phyloP scores from a whole-genome alignment of 768 basidiomycete genomes.

The Cystobasidium tubakii region DNA sequence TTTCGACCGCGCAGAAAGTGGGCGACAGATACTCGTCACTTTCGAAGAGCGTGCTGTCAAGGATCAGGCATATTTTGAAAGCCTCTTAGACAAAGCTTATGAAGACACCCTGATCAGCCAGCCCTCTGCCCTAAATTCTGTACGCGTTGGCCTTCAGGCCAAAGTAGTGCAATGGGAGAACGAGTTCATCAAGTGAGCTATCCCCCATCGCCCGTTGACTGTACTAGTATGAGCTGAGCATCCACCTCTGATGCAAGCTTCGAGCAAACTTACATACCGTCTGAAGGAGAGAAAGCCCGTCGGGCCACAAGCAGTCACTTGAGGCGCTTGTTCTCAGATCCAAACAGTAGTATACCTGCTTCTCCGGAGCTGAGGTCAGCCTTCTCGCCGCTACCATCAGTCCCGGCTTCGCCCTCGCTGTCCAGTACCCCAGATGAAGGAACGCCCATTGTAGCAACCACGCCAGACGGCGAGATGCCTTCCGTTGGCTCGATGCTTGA shows the following conservation, averaged over 20 bases:
- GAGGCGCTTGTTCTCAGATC: constrained; percentile 49
- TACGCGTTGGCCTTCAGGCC: constrained; percentile 80
- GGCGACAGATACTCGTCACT: constrained; percentile 59
- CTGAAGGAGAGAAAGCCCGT: constrained; percentile 55
- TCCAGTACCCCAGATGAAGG: background rate
- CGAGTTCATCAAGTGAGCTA: constrained; percentile 64
- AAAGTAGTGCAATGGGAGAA: constrained; percentile 94
- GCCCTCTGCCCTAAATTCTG: constrained; percentile 82
- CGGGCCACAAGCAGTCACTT: constrained; percentile 50
- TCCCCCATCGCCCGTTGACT: no score
- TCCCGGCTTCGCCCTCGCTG: constrained; percentile 14
- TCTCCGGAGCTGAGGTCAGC: constrained; percentile 16
- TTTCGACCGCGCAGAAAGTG: constrained; percentile 53
- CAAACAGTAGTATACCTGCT: constrained; percentile 21
- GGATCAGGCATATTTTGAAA: constrained; percentile 61
- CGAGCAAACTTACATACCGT: constrained; percentile 51
- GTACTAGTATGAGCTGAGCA: no score
- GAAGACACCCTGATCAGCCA: constrained; percentile 62
- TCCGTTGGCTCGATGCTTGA: background rate
- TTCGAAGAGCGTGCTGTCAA: constrained; percentile 70
- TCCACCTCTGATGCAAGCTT: constrained; percentile 51
- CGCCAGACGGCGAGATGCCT: background rate
- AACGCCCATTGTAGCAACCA: background rate
- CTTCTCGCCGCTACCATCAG: constrained; percentile 24
- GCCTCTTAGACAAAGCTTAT: constrained; percentile 71